A percentile compares a stretch with the other conserved stretches of the same genome.
phyloP scores from a whole-genome alignment of 2,329 filamentous ascomycete species.

The Raffaelea arxii region DNA sequence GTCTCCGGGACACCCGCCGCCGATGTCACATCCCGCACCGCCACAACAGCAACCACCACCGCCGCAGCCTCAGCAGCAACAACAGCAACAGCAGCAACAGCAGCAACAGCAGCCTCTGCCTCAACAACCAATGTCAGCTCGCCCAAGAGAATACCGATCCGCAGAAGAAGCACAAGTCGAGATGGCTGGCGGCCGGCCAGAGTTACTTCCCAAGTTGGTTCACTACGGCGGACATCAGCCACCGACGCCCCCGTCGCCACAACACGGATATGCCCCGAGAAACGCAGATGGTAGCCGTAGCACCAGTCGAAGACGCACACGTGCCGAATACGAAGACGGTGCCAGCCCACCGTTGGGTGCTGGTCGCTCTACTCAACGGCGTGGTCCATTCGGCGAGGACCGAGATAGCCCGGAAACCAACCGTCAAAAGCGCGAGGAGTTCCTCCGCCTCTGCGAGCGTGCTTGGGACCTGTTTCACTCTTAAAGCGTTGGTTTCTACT shows the following conservation, averaged over 20 bases:
- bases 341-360: conserved; percentile 75
- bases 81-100: conserved; percentile 23
- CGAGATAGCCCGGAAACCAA: conserved; percentile 76
- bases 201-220: conserved; percentile 84
- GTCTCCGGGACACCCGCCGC: conserved; percentile 65
- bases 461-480: conserved; percentile 98
- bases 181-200: conserved; percentile 81
- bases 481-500: conserved; percentile 30
- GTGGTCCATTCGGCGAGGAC: conserved; percentile 70
- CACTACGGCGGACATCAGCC: conserved; percentile 94
- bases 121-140: conserved; percentile 45
- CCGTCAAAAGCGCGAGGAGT: conserved; percentile 84
- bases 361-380: conserved; percentile 51
- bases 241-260: conserved; percentile 78
- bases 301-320: conserved; percentile 61
- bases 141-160: conserved; percentile 82
- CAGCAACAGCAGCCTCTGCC: conserved; percentile 13
- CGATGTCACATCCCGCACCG: conserved; percentile 20
- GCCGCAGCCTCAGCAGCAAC: conserved; percentile 12
- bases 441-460: conserved; percentile 72
- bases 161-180: conserved; percentile 93
- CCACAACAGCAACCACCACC: conserved; percentile 5
- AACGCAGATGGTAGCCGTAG: conserved; percentile 42
- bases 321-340: conserved; percentile 91
- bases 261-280: conserved; percentile 36